phyloP scores from a whole-genome alignment of 1,284 basidiomycete species.

The Inonotus obliquus region DNA sequence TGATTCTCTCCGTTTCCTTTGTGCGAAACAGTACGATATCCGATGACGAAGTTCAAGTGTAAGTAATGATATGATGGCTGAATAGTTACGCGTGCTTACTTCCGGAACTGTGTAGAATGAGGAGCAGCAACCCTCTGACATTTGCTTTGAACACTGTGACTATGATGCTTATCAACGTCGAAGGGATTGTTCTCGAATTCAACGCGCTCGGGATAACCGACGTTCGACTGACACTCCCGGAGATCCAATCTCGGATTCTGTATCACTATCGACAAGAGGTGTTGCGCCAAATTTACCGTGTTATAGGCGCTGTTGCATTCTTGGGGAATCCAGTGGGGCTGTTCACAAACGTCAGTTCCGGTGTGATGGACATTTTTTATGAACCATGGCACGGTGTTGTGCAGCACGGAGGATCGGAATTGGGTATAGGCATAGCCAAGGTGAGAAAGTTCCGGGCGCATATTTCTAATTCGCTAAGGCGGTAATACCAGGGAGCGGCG shows the following conservation, averaged over 20 bases:
- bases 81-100: neutral
- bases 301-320: constrained; percentile 96
- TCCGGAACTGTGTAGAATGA: constrained; percentile 48
- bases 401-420: constrained; percentile 94
- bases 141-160: constrained; percentile 93
- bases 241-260: constrained; percentile 80
- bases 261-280: constrained; percentile 96
- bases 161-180: constrained; percentile 97
- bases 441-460: constrained; percentile 36
- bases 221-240: constrained; percentile 82
- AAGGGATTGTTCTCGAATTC: constrained; percentile 93
- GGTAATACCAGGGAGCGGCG: constrained; percentile 74
- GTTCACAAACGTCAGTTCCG: constrained; percentile 98
- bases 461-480: neutral
- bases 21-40: constrained; percentile 83
- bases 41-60: constrained; percentile 92
- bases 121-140: constrained; percentile 88
- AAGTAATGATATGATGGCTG: constrained; percentile 34
- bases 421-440: constrained; percentile 97
- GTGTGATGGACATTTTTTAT: constrained; percentile 99
- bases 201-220: constrained; percentile 96
- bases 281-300: constrained; percentile 91
- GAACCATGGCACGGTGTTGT: constrained; percentile 98
- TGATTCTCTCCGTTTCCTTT: constrained; percentile 91
- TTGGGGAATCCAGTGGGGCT: constrained; percentile 91